These are phyloP conservation scores for Russula earlei DNA, from an alignment of 768 basidiomycete genomes.

Conservation along the genomic window DNA sequence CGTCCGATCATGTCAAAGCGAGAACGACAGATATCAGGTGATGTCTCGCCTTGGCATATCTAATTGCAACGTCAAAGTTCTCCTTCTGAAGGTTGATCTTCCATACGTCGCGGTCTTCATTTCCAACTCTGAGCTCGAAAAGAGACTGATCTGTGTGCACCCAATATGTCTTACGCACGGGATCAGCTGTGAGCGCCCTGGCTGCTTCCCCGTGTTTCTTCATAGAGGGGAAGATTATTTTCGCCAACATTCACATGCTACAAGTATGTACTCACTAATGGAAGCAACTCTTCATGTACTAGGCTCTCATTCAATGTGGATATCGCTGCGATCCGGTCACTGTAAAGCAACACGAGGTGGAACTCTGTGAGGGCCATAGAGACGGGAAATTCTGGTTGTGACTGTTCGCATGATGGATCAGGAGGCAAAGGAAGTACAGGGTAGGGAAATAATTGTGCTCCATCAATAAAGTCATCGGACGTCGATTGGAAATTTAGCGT, in stretches of 20 bases:
- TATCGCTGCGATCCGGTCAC: constrained; percentile 66
- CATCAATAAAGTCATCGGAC: constrained; percentile 68
- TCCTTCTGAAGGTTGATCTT: constrained; percentile 74
- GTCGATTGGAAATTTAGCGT: constrained; percentile 58
- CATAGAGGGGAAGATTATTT: not conserved
- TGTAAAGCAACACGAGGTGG: constrained; percentile 82
- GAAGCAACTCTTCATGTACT: constrained; percentile 75
- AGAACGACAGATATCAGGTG: not conserved
- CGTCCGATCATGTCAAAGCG: not conserved
- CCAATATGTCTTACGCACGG: constrained; percentile 88
- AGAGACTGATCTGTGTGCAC: constrained; percentile 82
- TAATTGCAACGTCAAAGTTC: constrained; percentile 68
- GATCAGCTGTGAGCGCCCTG: constrained; percentile 72
- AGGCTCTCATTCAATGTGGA: constrained; percentile 72
- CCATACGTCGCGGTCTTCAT: constrained; percentile 95
- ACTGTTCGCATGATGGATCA: constrained; percentile 21
- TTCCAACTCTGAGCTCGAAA: constrained; percentile 75
- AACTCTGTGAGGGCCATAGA: constrained; percentile 85
- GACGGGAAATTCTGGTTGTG: constrained; percentile 41
- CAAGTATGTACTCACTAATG: constrained; percentile 56
- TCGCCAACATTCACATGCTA: not conserved
- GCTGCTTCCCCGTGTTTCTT: constrained; percentile 73
- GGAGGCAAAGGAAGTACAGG: constrained; percentile 36
- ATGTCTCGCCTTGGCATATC: constrained; percentile 65
- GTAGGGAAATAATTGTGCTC: constrained; percentile 72